Evolutionary conservation across 1,284 basidiomycete genomes (phyloP).

Genomic region (Ceraceosorus bombacis): DNA sequence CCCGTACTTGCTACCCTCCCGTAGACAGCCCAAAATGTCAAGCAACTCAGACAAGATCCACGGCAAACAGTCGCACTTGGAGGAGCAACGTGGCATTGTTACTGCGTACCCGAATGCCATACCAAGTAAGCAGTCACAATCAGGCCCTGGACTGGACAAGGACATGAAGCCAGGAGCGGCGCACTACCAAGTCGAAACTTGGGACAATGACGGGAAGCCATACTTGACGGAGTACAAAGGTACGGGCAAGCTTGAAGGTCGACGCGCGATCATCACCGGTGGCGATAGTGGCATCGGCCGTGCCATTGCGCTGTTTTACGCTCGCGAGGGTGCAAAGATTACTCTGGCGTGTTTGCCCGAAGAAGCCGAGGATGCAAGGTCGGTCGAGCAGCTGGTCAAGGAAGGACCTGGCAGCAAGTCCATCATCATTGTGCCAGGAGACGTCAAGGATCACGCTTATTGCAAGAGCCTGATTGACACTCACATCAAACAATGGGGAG

Average conservation of each 20-base stretch:
- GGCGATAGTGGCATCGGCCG: conserved; percentile 61
- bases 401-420: conserved; percentile 29
- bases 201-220: conserved; percentile 59
- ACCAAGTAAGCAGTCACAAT: no score
- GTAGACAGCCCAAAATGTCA: no score
- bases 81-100: no score
- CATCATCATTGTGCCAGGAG: conserved; percentile 53
- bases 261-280: conserved; percentile 58
- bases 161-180: conserved; percentile 53
- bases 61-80: no score
- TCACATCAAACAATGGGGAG: conserved; percentile 52
- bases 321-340: conserved; percentile 61
- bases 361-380: conserved; percentile 55
- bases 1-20: no score
- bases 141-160: conserved; percentile 22
- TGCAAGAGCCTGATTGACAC: conserved; percentile 54
- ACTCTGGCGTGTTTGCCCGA: conserved; percentile 60
- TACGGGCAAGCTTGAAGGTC: conserved; percentile 56
- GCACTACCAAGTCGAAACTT: conserved; percentile 56
- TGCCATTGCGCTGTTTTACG: conserved; percentile 58
- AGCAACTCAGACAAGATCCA: no score
- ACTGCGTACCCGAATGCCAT: no score
- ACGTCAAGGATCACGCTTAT: conserved; percentile 49
- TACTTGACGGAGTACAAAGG: conserved; percentile 56
- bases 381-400: conserved; percentile 22